Conservation (phyloP, 2,329 filamentous ascomycete genomes). For the Massarina eburnea region DNA sequence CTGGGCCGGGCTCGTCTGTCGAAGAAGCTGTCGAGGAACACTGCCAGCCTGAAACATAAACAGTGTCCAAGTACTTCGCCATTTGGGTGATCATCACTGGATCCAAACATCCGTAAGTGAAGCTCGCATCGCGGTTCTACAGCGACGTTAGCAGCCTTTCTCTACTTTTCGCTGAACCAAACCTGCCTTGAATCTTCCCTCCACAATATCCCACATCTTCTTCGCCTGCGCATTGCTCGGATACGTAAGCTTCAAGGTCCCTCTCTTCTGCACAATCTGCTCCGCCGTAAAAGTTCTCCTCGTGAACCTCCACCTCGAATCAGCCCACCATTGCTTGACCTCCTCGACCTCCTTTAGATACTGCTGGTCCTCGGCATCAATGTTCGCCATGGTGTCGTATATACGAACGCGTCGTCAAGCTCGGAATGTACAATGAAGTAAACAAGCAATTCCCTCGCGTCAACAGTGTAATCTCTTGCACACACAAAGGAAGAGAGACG, state of each 20-base stretch:
- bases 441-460: not conserved
- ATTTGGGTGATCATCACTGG: constrained; percentile 99
- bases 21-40: constrained; percentile 94
- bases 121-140: constrained; percentile 81
- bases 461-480: not conserved
- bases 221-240: constrained; percentile 86
- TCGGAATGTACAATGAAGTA: constrained; percentile 3
- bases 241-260: constrained; percentile 87
- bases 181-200: constrained; percentile 79
- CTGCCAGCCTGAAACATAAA: constrained; percentile 99
- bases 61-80: constrained; percentile 97
- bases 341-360: constrained; percentile 82
- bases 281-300: constrained; percentile 92
- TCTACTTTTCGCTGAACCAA: not conserved
- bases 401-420: not conserved
- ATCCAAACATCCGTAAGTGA: constrained; percentile 95
- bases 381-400: constrained; percentile 29
- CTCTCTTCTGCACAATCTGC: constrained; percentile 94
- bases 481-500: constrained; percentile 3
- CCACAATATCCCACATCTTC: constrained; percentile 92
- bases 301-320: constrained; percentile 89
- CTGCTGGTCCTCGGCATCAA: constrained; percentile 69
- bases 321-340: constrained; percentile 92
- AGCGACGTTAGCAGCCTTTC: constrained; percentile 13
- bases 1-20: constrained; percentile 93